phyloP scores from a whole-genome alignment of 108 stramenopile genomes.

The Cyclotella choctawhatcheeana region DNA sequence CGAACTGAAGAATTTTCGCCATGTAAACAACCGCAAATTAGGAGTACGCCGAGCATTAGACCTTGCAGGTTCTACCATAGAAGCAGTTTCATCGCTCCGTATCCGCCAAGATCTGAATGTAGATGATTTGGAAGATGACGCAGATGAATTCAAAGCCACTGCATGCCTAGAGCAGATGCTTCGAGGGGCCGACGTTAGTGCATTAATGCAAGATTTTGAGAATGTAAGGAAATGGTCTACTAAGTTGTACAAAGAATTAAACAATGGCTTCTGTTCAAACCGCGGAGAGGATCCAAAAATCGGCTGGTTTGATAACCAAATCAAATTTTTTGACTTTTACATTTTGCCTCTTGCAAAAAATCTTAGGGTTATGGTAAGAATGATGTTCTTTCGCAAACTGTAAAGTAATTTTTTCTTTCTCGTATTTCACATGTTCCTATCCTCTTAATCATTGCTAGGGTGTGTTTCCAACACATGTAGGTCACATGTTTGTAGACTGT shows the following conservation, averaged over 20 bases:
- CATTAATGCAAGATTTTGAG: conserved; percentile 77
- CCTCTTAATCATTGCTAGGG: not conserved
- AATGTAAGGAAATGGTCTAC: conserved; percentile 72
- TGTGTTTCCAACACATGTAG: not conserved
- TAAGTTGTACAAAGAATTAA: conserved; percentile 68
- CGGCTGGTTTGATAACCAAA: conserved; percentile 79
- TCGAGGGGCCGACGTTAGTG: conserved; percentile 72
- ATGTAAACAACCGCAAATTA: conserved; percentile 32
- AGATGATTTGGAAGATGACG: conserved; percentile 26
- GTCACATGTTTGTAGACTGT: conserved; percentile 11
- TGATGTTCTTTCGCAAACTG: not conserved
- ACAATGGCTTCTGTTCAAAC: conserved; percentile 48
- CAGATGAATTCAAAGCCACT: conserved; percentile 69
- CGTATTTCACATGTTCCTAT: not conserved
- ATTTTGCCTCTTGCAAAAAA: conserved; percentile 30
- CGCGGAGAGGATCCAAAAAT: conserved; percentile 68
- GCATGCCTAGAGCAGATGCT: conserved; percentile 78
- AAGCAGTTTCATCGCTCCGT: conserved; percentile 44
- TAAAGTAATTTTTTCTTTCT: not conserved
- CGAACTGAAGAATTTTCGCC: not conserved
- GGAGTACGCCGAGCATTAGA: conserved; percentile 79
- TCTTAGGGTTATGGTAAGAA: not conserved
- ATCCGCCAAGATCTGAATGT: not conserved
- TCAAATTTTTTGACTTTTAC: conserved; percentile 81
- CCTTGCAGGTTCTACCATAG: conserved; percentile 71